A percentile compares a stretch with the other conserved stretches of the same genome.
These are phyloP conservation scores for Lablab purpureus DNA, from an alignment of 306 rosid species.

Conservation along the genomic window DNA sequence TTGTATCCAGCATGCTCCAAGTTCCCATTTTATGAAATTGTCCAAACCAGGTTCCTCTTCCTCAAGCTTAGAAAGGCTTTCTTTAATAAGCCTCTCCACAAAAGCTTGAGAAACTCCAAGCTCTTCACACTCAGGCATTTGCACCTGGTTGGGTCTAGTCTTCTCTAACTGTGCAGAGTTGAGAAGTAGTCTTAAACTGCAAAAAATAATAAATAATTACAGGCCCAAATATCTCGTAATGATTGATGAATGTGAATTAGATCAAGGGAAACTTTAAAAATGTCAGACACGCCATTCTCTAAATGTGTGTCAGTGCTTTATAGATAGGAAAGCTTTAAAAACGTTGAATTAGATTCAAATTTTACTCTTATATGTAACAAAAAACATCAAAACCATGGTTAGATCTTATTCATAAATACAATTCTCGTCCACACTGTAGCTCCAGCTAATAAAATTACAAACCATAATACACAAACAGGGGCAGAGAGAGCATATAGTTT, in stretches of 20 bases:
- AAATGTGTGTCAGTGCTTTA: neutral
- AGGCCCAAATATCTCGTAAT: neutral
- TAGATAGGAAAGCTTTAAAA: neutral
- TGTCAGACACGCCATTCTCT: neutral
- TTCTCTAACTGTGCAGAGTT: slow-evolving; percentile 64
- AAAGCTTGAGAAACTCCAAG: slow-evolving; percentile 55
- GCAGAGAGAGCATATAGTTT: no score
- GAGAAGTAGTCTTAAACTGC: slow-evolving; percentile 78
- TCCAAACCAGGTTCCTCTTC: slow-evolving; percentile 60
- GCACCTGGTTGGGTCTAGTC: slow-evolving; percentile 49
- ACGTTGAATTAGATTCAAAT: neutral
- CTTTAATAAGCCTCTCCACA: slow-evolving; percentile 64
- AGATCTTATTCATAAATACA: neutral
- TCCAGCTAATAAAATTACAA: neutral
- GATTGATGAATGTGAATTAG: neutral
- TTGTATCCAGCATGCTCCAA: slow-evolving; percentile 95
- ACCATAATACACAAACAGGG: no score
- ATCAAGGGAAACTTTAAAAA: neutral
- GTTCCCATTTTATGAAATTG: slow-evolving; percentile 83
- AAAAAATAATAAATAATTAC: slow-evolving; percentile 26
- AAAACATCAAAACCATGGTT: neutral
- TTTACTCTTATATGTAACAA: no score
- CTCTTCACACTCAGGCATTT: slow-evolving; percentile 60
- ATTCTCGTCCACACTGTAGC: neutral
- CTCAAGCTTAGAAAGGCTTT: slow-evolving; percentile 71